Evolutionary conservation across 148 eudicot species (phyloP), one percentile per base, ranked within the genome.

Genomic region (Vaccinium myrtillus): DNA sequence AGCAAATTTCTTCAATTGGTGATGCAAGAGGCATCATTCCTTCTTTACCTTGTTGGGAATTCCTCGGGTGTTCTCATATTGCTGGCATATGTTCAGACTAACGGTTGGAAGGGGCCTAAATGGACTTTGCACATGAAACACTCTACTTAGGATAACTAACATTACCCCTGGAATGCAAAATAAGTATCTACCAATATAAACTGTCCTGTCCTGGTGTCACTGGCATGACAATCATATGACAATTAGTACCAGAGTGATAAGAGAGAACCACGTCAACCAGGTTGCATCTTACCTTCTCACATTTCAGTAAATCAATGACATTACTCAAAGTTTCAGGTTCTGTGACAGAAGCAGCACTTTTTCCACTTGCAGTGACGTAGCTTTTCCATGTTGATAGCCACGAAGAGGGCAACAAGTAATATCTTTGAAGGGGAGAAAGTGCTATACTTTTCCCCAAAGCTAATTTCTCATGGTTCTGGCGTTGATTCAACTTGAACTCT

Each of bases 351-450:
- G 93, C 81, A 79, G 90, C 82, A 85, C 85, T 93, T 87, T 91
- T 97, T 74, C 95, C 98, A 92, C 86, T 92, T 53, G 96, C 83
- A 87, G 61, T 92, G 32, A 92, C 78, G 85, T 92, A 97, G 89
- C 83, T 88, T 90, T 89, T 94, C 99, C 99, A 97, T 81, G 91
- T 93, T 73, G 93, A 92, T 80, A 97, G 85, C 99, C 99, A 97
- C 81, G 91, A 91, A 84, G 98, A 90, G 12, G 98, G 98, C 84
- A 95, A 87, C 89, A 97, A 86, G 85, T 91, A 97, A 88, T 97
- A 95, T 87, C 88, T 90, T 89, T 88, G 86, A 87, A 84, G 76
- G 23, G 90, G 83, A 84, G 70, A 77, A 78, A 97, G 92, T 6
- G 88, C 87, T 51, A 90, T 46, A 81, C 86, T 86, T 87, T 95